phyloP scores from a whole-genome alignment of 192 early-diverging fungal genomes.

The Umbelopsis sp. region DNA sequence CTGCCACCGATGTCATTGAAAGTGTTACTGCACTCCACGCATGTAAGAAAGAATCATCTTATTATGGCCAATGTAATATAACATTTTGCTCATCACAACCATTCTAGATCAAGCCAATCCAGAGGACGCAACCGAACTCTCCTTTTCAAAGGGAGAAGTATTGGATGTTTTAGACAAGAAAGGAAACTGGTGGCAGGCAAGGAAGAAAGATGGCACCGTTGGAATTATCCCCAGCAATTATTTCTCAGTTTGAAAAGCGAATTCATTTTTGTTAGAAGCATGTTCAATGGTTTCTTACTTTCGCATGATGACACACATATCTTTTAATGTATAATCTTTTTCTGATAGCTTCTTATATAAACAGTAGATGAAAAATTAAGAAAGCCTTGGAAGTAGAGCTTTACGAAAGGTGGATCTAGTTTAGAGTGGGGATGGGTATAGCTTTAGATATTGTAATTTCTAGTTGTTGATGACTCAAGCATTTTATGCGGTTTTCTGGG shows the following conservation, averaged over 20 bases:
- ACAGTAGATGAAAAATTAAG: constrained; percentile 8
- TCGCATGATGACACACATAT: neutral
- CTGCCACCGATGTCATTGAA: constrained; percentile 41
- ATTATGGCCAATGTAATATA: no score
- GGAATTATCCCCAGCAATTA: constrained; percentile 95
- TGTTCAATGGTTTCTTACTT: neutral
- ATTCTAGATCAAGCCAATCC: constrained; percentile 78
- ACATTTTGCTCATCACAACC: neutral
- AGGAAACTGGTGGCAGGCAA: constrained; percentile 98
- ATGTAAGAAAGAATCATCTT: neutral
- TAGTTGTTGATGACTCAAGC: neutral
- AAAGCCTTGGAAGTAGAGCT: neutral
- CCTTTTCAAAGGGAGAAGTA: constrained; percentile 83
- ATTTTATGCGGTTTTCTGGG: neutral
- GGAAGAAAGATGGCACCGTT: constrained; percentile 71
- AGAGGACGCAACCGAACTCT: constrained; percentile 90
- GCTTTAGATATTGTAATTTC: neutral
- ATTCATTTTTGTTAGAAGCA: neutral
- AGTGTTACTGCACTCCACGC: neutral
- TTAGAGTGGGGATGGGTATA: neutral
- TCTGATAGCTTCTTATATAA: neutral
- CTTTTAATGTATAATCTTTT: constrained; percentile 18
- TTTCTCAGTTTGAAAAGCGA: constrained; percentile 23
- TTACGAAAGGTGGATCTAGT: neutral
- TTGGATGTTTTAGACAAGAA: constrained; percentile 87